A percentile compares a stretch with the other conserved stretches of the same genome.
phyloP scores from a whole-genome alignment of 495 filamentous ascomycete genomes.

The Neurospora tetrasperma region DNA sequence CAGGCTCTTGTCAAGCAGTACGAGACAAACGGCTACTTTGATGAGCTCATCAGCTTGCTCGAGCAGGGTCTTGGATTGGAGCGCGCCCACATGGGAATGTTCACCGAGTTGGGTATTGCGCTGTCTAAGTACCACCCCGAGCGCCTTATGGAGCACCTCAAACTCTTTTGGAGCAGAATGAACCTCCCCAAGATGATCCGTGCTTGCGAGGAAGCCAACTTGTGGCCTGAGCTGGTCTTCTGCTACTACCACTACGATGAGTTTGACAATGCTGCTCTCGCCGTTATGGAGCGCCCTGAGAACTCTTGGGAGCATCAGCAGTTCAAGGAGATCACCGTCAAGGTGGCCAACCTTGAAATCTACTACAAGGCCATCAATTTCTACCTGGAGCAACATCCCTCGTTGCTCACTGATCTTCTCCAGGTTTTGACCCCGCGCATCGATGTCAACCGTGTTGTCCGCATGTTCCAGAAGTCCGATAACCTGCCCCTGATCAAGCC shows the following conservation, averaged over 20 bases:
- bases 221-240: constrained; percentile 98
- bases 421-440: constrained; percentile 85
- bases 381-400: constrained; percentile 94
- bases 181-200: constrained; percentile 98
- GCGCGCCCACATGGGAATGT: constrained; percentile 77
- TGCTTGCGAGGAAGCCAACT: constrained; percentile 86
- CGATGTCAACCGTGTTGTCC: constrained; percentile 96
- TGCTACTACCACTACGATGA: constrained; percentile 99
- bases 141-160: constrained; percentile 95
- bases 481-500: constrained; percentile 98
- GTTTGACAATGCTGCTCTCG: constrained; percentile 95
- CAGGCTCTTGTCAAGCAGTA: constrained; percentile 92
- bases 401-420: constrained; percentile 88
- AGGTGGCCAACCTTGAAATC: constrained; percentile 97
- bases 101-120: constrained; percentile 90
- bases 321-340: constrained; percentile 98
- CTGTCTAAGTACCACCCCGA: constrained; percentile 96
- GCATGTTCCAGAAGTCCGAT: constrained; percentile 96
- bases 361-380: constrained; percentile 98
- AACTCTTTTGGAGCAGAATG: constrained; percentile 97
- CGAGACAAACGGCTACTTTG: constrained; percentile 94
- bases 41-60: constrained; percentile 88
- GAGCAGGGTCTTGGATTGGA: constrained; percentile 94
- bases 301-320: constrained; percentile 99
- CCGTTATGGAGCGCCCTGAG: constrained; percentile 98